Base-by-base conservation (phyloP, 176 grass and related monocot species). In the Tillandsia leiboldiana region DNA sequence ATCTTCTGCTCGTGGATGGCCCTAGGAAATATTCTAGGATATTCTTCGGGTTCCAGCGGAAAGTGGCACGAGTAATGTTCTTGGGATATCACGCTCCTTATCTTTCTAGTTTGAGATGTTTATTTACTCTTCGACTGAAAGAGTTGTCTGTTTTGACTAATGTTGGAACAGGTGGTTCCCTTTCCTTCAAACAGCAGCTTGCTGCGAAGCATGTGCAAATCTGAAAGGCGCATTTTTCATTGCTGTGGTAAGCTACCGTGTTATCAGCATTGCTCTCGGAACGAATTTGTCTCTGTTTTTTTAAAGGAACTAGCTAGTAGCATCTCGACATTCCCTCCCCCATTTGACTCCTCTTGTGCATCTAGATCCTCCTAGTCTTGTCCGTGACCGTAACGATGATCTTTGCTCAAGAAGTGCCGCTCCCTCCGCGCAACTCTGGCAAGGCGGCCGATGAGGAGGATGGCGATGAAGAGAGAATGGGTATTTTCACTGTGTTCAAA, bases 1-100 rank as follows among this genome's bases (percentile, higher is more conserved):
- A 96, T 96, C 65, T 96, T 92, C 70, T 93, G 84, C 54, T 92
- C 94, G 48, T 93, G 94, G 94, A 99, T 99, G 94, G 94, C 86
- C n/a, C 13, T 99, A 14, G 89, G 89, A 65, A 99, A 99, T 69
- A 93, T 93, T 68, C 75, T 99, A 51, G 94, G 86, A 49, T 97
- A 97, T 63, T 89, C 89, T 59, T 92, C 94, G 51, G 89, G 89
- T 73, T 93, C 94, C 20, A 99, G 77, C 24, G 83, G 83, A 11
- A 75, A 66, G 11, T 92, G 84, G 83, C 84, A 99, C 74, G 86
- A 82, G 89, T 99, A 85, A 42, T 42, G 33, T 42, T 42, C 33
- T 42, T 42, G 33, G 7, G 33, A 42, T 42, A 42, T 6, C 33
- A 42, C 4, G 8, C 33, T 42, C 33, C 33, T 42, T 42, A 5